Base-by-base conservation (phyloP, 2,329 filamentous ascomycete genomes). In the Monosporascus sp. region DNA sequence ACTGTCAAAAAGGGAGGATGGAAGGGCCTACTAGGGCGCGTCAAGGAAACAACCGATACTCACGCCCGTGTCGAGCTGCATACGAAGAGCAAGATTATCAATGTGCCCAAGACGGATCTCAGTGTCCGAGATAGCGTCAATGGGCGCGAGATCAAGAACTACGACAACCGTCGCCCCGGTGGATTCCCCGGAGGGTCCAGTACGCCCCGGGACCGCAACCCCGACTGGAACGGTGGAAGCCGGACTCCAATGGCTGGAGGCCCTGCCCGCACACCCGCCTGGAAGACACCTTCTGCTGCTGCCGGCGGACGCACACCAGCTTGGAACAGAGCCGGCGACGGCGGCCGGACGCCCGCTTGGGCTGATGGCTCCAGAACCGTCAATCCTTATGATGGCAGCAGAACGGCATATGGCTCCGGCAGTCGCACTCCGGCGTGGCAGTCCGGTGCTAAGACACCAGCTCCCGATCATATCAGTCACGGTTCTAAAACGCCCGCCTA, bases 11-110 rank as follows among this genome's bases (percentile, higher is more conserved):
- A 87, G 66, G 94, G 94, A 27, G 85, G 88, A 22, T 91, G 93
- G 76, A 99, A 99, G 73, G 93, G 93, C 52, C 79, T 97, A 44
- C 77, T 97, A 43, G 94, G 94, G 62, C 96, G 97, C 60, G 92
- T 99, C 62, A 97, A 96, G 68, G 93, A 97, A 67, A 88, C 93
- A 1, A 96, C 90, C 6, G 92, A 95, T 62, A 83, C 83, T 3
- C 84, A 88, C 64, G 93, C 90, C 31, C 88, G 92, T 58, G 88
- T 99, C 43, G 94, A 99, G 72, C 76, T 99, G 39, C 93, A 97
- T 68, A 92, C 92, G 6, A 96, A 96, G 75, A 90, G 86, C 73
- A 97, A 97, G 77, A 88, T 89, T 17, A 84, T 97, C 56, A 91
- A 87, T 7, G 83, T 97, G 37, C 82, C 85, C 20, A 95, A 95